phyloP scores from a whole-genome alignment of 2,329 filamentous ascomycete species.

The Bertia moriformis region DNA sequence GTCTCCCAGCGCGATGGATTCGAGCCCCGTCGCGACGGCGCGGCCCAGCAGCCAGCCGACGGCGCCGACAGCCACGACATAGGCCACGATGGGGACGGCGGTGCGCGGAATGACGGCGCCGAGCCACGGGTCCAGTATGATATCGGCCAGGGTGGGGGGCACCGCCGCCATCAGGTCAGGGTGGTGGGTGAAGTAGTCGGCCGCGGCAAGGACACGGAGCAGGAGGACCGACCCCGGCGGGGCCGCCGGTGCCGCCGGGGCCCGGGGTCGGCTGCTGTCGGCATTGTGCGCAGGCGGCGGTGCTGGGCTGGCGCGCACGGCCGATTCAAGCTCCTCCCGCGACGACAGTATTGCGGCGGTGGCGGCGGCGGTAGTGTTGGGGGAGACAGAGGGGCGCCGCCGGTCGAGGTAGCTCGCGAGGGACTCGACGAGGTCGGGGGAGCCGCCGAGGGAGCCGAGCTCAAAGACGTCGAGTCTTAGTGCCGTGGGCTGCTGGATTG shows the following conservation, averaged over 20 bases:
- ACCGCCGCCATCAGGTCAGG: conserved; percentile 60
- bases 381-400: conserved; percentile 21
- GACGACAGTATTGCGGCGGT: too few species aligned
- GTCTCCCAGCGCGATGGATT: background rate
- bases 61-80: conserved; percentile 48
- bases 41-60: conserved; percentile 11
- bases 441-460: conserved; percentile 35
- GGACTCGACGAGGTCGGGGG: conserved; percentile 47
- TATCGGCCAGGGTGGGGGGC: conserved; percentile 62
- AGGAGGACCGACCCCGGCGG: conserved; percentile 40
- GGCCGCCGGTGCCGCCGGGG: background rate
- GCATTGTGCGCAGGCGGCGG: conserved; percentile 4
- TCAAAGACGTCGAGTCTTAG: conserved; percentile 58
- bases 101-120: conserved; percentile 68
- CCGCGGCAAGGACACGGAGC: conserved; percentile 60
- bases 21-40: background rate
- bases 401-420: conserved; percentile 45
- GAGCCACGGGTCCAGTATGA: conserved; percentile 75
- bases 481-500: conserved; percentile 71
- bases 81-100: conserved; percentile 56
- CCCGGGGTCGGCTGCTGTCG: conserved; percentile 10
- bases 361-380: too few species aligned
- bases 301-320: conserved; percentile 1
- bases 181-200: conserved; percentile 74
- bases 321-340: conserved; percentile 4